phyloP scores from a whole-genome alignment of 1,284 basidiomycete genomes.

The Ceratobasidium sp. region DNA sequence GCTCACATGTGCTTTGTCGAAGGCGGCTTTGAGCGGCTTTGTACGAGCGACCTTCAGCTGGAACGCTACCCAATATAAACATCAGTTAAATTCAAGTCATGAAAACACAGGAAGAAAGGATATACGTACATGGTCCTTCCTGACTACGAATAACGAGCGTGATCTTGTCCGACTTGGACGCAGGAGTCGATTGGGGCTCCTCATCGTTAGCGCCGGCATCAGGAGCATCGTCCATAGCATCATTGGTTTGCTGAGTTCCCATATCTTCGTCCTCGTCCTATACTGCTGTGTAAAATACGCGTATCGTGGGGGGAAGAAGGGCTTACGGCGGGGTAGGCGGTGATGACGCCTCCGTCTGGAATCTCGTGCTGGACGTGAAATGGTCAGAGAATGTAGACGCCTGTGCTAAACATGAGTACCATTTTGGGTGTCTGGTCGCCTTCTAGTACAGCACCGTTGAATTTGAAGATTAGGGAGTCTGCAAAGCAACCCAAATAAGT shows the following conservation, averaged over 20 bases:
- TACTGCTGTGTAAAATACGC: neutral
- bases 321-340: conserved; percentile 26
- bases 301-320: neutral
- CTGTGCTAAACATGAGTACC: neutral
- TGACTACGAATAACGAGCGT: conserved; percentile 25
- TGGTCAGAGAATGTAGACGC: neutral
- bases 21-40: conserved; percentile 16
- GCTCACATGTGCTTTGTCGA: conserved; percentile 34
- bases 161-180: conserved; percentile 31
- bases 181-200: neutral
- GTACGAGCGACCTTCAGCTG: conserved; percentile 24
- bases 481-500: neutral
- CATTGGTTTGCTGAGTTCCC: conserved; percentile 5
- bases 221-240: conserved; percentile 6
- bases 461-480: conserved; percentile 34
- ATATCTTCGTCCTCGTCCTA: conserved; percentile 14
- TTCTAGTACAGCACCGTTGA: conserved; percentile 13
- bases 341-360: conserved; percentile 30
- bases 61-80: neutral
- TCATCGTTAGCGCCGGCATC: neutral
- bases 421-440: conserved; percentile 38
- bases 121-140: conserved; percentile 35
- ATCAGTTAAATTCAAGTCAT: neutral
- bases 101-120: neutral
- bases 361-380: conserved; percentile 18